Evolutionary conservation across 371 early-diverging fungal species (phyloP), one percentile per base, ranked within the genome.

Genomic region (Lichtheimia ramosa): DNA sequence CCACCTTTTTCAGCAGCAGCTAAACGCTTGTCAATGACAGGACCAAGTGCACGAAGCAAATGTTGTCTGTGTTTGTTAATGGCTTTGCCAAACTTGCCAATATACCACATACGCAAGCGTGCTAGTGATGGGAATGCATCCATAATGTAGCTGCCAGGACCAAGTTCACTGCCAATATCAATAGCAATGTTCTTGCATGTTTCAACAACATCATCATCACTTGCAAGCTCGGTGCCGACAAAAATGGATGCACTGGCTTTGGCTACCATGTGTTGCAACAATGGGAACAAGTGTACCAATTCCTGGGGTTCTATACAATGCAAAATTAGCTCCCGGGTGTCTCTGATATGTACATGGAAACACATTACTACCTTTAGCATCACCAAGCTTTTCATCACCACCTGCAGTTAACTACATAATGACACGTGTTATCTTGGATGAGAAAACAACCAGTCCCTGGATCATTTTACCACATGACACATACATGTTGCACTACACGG

Each of bases 241-340:
- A 69, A 69, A 25, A 65, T 53, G 18, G 69, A 54, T 5, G 65
- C 69, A 51, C 59, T 62, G 10, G 67, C 63, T 13, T 51, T 58
- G 42, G 67, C 67, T 1, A 67, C 56, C 51, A 56, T 54, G 24
- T 59, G 51, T 41, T 67, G 67, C 16, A 67, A 53, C 23, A 67
- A 46, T 2, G 62, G 56, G 23, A 52, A 67, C 6, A 67, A 34
- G 42, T 62, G 62, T 20, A 43, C 39, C n/a, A 67, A 20, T 40
- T 56, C 61, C 42, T 40, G 41, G 24, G 61, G 24, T 48, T 59
- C 60, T 60, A 51, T n/a, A 46, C 21, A 18, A 18, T 46, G 46
- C 46, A 18, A 46, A 21, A 16, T 46, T n/a, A 21, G 21, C 3
- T 46, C n/a, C 0, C 46, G 16, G 5, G 7, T 16, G 16, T 16